A percentile compares a stretch with the other conserved stretches of the same genome.
phyloP scores from a whole-genome alignment of 1,284 basidiomycete genomes.

The Malassezia sp. region DNA sequence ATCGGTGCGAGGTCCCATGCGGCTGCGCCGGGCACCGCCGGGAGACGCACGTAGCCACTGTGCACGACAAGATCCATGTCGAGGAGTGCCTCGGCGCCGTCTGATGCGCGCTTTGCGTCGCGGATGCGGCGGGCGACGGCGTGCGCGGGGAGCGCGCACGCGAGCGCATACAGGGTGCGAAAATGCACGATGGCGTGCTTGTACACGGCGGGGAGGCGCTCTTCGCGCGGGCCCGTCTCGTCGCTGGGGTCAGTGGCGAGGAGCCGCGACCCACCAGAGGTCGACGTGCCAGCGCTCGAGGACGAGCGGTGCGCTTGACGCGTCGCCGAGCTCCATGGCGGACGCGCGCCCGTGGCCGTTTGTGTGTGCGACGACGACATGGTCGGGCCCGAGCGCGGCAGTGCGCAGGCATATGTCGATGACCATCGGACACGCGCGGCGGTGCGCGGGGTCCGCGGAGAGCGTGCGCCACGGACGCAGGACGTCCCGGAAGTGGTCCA shows the following conservation, averaged over 20 bases:
- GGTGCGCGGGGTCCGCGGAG: neutral
- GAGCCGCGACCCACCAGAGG: neutral
- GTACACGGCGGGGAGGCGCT: constrained; percentile 13
- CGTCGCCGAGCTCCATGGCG: neutral
- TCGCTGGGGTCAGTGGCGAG: neutral
- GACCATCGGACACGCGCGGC: constrained; percentile 1
- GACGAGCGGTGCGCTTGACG: neutral
- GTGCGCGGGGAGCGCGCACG: constrained; percentile 5
- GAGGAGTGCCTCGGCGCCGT: neutral
- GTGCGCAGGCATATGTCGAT: constrained; percentile 8
- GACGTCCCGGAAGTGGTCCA: neutral
- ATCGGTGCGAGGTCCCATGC: constrained; percentile 9
- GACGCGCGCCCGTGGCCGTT: neutral
- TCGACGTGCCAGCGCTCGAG: constrained; percentile 14
- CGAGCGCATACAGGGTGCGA: constrained; percentile 13
- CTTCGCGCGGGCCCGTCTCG: neutral
- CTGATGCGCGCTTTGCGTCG: neutral
- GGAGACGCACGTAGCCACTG: neutral
- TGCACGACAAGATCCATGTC: constrained; percentile 5
- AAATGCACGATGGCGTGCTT: constrained; percentile 17
- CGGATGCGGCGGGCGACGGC: neutral
- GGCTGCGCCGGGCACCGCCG: neutral
- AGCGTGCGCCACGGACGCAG: constrained; percentile 14
- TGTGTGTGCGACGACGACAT: constrained; percentile 2
- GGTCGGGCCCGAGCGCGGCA: neutral